Evolutionary conservation across 192 early-diverging fungal genomes (phyloP).

Genomic region (Coemansia erecta): DNA sequence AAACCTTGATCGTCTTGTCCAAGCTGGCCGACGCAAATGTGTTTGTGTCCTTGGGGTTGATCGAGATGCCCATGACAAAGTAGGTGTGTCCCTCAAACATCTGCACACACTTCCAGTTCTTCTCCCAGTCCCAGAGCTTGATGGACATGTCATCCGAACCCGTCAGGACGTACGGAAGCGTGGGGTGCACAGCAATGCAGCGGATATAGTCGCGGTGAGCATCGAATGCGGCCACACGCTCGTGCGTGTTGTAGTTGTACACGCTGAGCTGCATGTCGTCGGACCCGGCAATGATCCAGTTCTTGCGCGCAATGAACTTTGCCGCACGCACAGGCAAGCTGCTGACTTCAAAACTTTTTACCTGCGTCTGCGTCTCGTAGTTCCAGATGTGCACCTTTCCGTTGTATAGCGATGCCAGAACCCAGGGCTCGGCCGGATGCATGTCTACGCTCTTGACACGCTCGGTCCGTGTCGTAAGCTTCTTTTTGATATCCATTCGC

Average conservation of each 20-base stretch:
- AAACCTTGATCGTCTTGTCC: slow-evolving; percentile 96
- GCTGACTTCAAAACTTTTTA: slow-evolving; percentile 96
- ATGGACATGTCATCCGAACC: slow-evolving; percentile 97
- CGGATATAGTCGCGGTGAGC: slow-evolving; percentile 98
- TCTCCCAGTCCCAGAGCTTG: slow-evolving; percentile 99
- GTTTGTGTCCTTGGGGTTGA: slow-evolving; percentile 99
- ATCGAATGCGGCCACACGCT: slow-evolving; percentile 94
- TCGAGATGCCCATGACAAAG: slow-evolving; percentile 94
- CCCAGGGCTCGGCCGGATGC: slow-evolving; percentile 99
- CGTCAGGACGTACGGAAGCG: slow-evolving; percentile 90
- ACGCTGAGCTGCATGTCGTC: slow-evolving; percentile 97
- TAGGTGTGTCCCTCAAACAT: slow-evolving; percentile 98
- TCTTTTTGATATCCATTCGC: slow-evolving; percentile 58
- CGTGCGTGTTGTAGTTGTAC: slow-evolving; percentile 99
- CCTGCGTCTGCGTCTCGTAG: slow-evolving; percentile 91
- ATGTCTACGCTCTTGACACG: slow-evolving; percentile 98
- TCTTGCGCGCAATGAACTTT: slow-evolving; percentile 96
- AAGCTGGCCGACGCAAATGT: slow-evolving; percentile 97
- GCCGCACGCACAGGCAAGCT: slow-evolving; percentile 96
- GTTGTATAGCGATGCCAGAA: slow-evolving; percentile 93
- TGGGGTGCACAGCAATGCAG: slow-evolving; percentile 92
- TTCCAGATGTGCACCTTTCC: slow-evolving; percentile 98
- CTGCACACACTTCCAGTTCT: slow-evolving; percentile 94
- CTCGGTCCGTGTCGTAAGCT: slow-evolving; percentile 70
- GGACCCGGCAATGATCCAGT: slow-evolving; percentile 92